phyloP scores from a whole-genome alignment of 257 asterid genomes.

The Pogostemon cablin region DNA sequence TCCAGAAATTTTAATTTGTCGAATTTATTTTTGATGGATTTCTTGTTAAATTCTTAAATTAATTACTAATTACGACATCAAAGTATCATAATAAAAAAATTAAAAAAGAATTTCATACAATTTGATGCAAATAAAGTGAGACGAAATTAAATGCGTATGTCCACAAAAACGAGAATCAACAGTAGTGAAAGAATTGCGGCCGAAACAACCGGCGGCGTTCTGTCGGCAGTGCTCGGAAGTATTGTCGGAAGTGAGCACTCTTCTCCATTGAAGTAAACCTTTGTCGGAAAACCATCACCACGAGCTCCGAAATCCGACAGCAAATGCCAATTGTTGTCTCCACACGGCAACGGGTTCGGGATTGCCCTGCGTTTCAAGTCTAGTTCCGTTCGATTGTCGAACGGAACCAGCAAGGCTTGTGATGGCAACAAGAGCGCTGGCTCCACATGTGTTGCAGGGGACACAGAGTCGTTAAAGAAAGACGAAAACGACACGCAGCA shows the following conservation, averaged over 20 bases:
- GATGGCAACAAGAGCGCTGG: slow-evolving; percentile 60
- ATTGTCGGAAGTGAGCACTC: slow-evolving; percentile 68
- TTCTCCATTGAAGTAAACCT: slow-evolving; percentile 75
- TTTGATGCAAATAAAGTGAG: too few species aligned
- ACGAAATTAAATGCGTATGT: neutral
- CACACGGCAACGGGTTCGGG: slow-evolving; percentile 69
- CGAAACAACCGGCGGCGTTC: neutral
- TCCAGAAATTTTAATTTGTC: too few species aligned
- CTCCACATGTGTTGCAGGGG: slow-evolving; percentile 76
- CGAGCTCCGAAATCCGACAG: slow-evolving; percentile 45
- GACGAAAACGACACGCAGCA: slow-evolving; percentile 81
- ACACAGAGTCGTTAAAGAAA: slow-evolving; percentile 66
- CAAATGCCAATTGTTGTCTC: slow-evolving; percentile 78
- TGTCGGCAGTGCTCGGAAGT: slow-evolving; percentile 48
- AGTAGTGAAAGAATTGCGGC: slow-evolving; percentile 31
- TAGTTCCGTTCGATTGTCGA: slow-evolving; percentile 53
- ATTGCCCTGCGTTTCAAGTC: slow-evolving; percentile 23
- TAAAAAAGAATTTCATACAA: neutral
- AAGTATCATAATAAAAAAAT: neutral
- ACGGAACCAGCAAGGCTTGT: slow-evolving; percentile 61
- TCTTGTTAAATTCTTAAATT: too few species aligned
- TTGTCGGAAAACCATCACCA: slow-evolving; percentile 73
- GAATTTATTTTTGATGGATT: too few species aligned
- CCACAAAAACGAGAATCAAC: slow-evolving; percentile 31
- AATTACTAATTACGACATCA: too few species aligned